Evolutionary conservation across 768 basidiomycete species (phyloP).

Genomic region (Calocybe indica): DNA sequence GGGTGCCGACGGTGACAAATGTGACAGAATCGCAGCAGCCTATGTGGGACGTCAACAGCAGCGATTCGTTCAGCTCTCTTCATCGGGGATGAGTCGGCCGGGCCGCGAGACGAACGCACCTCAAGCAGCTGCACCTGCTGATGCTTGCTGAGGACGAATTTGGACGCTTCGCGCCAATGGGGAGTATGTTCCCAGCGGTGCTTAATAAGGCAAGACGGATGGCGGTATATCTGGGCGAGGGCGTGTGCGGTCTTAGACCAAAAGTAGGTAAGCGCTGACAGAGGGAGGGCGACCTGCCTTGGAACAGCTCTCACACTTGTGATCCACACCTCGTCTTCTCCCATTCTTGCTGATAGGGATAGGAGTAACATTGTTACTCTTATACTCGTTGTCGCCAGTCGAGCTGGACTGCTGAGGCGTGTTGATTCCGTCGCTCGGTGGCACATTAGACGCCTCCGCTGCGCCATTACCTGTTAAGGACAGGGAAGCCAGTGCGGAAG

Average conservation of each 20-base stretch:
- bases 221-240: conserved; percentile 64
- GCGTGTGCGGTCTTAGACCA: not conserved
- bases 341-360: conserved; percentile 32
- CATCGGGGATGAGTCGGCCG: not conserved
- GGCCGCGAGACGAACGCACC: conserved; percentile 31
- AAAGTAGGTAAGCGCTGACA: conserved; percentile 4
- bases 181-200: conserved; percentile 98
- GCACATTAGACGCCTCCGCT: conserved; percentile 14
- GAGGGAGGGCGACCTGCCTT: conserved; percentile 52
- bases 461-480: conserved; percentile 17
- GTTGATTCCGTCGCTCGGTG: conserved; percentile 20
- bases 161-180: conserved; percentile 91
- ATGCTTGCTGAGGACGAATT: conserved; percentile 90
- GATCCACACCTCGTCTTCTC: conserved; percentile 81
- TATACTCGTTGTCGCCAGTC: conserved; percentile 11
- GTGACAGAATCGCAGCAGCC: conserved; percentile 94
- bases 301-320: conserved; percentile 90
- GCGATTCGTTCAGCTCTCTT: not conserved
- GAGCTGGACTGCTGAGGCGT: conserved; percentile 7
- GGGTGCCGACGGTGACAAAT: conserved; percentile 62
- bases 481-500: conserved; percentile 38
- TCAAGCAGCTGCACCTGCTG: conserved; percentile 97
- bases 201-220: conserved; percentile 93
- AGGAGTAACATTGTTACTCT: conserved; percentile 17
- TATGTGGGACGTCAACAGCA: conserved; percentile 18